Evolutionary conservation across 2,329 filamentous ascomycete species (phyloP).

Genomic region (Geoglossum cookeanum): DNA sequence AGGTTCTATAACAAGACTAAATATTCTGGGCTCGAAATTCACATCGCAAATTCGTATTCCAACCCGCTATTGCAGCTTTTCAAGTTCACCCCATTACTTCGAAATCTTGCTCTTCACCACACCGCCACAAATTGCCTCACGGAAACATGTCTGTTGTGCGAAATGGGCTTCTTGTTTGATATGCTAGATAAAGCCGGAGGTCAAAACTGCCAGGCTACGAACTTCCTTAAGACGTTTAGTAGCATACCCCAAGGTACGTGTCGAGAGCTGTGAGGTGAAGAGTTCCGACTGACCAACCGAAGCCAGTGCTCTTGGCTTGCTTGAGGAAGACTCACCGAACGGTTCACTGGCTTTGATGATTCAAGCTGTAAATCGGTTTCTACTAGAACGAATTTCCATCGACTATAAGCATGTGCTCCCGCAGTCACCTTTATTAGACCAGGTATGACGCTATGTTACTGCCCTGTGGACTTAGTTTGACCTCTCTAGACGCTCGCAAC

Average conservation of each 20-base stretch:
- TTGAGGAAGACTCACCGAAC: slow-evolving; percentile 65
- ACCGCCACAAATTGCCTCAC: slow-evolving; percentile 67
- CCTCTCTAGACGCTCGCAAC: slow-evolving; percentile 39
- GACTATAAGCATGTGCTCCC: slow-evolving; percentile 55
- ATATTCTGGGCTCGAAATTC: slow-evolving; percentile 84
- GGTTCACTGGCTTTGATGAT: slow-evolving; percentile 63
- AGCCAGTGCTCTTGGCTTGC: slow-evolving; percentile 55
- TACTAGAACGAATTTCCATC: slow-evolving; percentile 60
- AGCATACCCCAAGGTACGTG: slow-evolving; percentile 52
- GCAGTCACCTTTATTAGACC: slow-evolving; percentile 46
- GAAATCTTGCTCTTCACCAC: slow-evolving; percentile 77
- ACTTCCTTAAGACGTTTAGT: slow-evolving; percentile 77
- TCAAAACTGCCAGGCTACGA: slow-evolving; percentile 89
- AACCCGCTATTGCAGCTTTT: slow-evolving; percentile 83
- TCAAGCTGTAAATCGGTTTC: slow-evolving; percentile 68
- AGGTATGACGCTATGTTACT: slow-evolving; percentile 27
- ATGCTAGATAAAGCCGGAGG: slow-evolving; percentile 95
- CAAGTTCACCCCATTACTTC: slow-evolving; percentile 71
- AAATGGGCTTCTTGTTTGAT: slow-evolving; percentile 87
- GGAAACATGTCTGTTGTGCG: slow-evolving; percentile 75
- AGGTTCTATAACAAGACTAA: slow-evolving; percentile 88
- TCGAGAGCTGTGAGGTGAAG: not conserved
- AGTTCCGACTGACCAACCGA: slow-evolving; percentile 11
- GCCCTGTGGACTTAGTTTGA: slow-evolving; percentile 11
- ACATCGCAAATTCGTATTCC: slow-evolving; percentile 91